Percentiles rank a stretch among this genome's conserved stretches.
Conservation (phyloP, 805 yeast species). For the Scheffersomyces amazonensis region DNA sequence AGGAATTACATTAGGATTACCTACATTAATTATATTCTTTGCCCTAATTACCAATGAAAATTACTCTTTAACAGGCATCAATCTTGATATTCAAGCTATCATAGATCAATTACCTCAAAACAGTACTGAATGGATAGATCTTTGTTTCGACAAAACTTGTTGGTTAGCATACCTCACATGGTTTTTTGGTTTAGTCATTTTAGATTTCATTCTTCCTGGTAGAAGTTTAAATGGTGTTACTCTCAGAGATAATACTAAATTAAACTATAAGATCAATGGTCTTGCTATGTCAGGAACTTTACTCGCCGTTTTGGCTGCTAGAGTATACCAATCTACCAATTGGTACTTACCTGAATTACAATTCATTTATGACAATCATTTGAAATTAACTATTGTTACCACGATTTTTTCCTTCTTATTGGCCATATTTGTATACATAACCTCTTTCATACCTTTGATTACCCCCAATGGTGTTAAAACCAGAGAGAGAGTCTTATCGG, state of each 20-base stretch:
- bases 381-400: conserved; percentile 62
- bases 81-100: conserved; percentile 39
- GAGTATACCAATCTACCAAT: conserved; percentile 40
- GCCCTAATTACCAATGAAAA: conserved; percentile 60
- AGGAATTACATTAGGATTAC: conserved; percentile 63
- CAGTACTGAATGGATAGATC: conserved; percentile 16
- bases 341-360: conserved; percentile 75
- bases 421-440: conserved; percentile 61
- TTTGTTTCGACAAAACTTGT: conserved; percentile 43
- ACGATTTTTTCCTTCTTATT: conserved; percentile 62
- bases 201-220: conserved; percentile 66
- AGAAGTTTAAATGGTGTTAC: conserved; percentile 58
- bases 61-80: conserved; percentile 50
- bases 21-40: conserved; percentile 57
- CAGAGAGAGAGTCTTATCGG: conserved; percentile 70
- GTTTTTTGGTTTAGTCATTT: conserved; percentile 62
- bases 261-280: conserved; percentile 84
- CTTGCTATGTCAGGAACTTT: conserved; percentile 45
- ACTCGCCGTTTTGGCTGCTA: conserved; percentile 40
- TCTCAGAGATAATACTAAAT: conserved; percentile 71
- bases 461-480: conserved; percentile 51
- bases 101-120: conserved; percentile 30
- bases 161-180: conserved; percentile 70
- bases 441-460: conserved; percentile 62
- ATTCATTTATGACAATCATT: conserved; percentile 66